Percentiles rank a stretch among this genome's conserved stretches.
phyloP scores from a whole-genome alignment of 495 filamentous ascomycete genomes.

The Neurospora sp. region DNA sequence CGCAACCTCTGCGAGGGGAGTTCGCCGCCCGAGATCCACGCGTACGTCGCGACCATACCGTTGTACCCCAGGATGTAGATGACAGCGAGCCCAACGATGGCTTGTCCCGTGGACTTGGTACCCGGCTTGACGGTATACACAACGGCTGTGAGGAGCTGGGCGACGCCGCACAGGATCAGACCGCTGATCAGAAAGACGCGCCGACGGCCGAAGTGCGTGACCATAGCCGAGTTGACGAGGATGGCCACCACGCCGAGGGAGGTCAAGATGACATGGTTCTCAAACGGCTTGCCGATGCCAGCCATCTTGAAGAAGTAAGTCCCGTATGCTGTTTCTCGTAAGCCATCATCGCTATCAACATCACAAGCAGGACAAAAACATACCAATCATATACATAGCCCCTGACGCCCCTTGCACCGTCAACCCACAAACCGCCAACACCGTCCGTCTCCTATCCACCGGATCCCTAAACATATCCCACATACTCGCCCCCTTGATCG shows the following conservation, averaged over 20 bases:
- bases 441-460: conserved; percentile 37
- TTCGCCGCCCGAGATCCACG: conserved; percentile 50
- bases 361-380: conserved; percentile 3
- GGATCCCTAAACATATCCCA: conserved; percentile 42
- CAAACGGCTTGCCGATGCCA: conserved; percentile 44
- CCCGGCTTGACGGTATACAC: conserved; percentile 41
- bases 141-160: conserved; percentile 40
- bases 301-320: conserved; percentile 58
- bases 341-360: too few species aligned
- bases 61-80: conserved; percentile 47
- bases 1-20: conserved; percentile 41
- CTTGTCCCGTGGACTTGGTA: conserved; percentile 35
- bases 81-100: conserved; percentile 40
- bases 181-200: conserved; percentile 40
- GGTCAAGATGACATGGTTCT: conserved; percentile 43
- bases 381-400: conserved; percentile 50
- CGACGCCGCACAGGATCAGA: conserved; percentile 38
- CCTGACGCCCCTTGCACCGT: conserved; percentile 45
- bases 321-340: conserved; percentile 33
- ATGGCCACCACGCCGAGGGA: conserved; percentile 42
- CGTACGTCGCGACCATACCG: conserved; percentile 40
- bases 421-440: conserved; percentile 37
- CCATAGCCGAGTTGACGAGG: conserved; percentile 38
- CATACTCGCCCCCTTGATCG: conserved; percentile 30
- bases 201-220: conserved; percentile 43